These are phyloP conservation scores for Rhodotorula paludigena DNA, from an alignment of 768 basidiomycete species.

Conservation along the genomic window DNA sequence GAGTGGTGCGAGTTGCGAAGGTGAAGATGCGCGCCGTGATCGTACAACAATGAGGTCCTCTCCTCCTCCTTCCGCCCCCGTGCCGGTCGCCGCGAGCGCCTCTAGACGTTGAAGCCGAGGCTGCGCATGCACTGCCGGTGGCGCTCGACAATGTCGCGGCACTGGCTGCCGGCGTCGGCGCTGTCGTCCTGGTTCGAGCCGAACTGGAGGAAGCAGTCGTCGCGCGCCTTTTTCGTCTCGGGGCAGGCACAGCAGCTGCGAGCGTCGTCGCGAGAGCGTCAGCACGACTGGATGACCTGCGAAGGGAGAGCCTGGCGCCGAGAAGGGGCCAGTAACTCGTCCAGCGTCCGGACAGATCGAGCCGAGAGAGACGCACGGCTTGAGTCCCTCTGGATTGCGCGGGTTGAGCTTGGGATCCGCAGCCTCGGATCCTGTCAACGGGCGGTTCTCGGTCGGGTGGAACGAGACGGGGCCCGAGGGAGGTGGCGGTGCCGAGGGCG, in stretches of 20 bases:
- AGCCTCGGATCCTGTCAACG: conserved; percentile 30
- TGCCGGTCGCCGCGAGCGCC: too few species aligned
- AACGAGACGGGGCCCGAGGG: conserved; percentile 5
- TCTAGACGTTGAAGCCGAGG: conserved; percentile 72
- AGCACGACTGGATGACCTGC: neutral
- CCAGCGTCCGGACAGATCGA: too few species aligned
- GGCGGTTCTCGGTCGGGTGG: conserved; percentile 7
- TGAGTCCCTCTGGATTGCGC: conserved; percentile 86
- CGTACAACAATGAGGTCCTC: neutral
- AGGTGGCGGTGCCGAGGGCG: conserved; percentile 1
- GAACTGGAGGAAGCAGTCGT: conserved; percentile 80
- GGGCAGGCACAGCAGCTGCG: conserved; percentile 92
- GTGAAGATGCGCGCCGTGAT: too few species aligned
- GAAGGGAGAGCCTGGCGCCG: neutral
- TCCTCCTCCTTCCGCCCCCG: too few species aligned
- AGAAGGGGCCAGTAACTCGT: too few species aligned
- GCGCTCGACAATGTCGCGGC: conserved; percentile 68
- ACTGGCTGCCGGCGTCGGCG: conserved; percentile 66
- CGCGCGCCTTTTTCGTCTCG: conserved; percentile 81
- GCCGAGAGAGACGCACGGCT: conserved; percentile 63
- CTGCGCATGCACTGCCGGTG: conserved; percentile 87
- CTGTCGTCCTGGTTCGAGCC: conserved; percentile 53
- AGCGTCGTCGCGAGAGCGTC: neutral
- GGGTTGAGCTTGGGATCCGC: conserved; percentile 57
- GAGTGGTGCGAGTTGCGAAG: too few species aligned